phyloP scores from a whole-genome alignment of 495 filamentous ascomycete genomes.

The Umbilicaria muhlenbergii region DNA sequence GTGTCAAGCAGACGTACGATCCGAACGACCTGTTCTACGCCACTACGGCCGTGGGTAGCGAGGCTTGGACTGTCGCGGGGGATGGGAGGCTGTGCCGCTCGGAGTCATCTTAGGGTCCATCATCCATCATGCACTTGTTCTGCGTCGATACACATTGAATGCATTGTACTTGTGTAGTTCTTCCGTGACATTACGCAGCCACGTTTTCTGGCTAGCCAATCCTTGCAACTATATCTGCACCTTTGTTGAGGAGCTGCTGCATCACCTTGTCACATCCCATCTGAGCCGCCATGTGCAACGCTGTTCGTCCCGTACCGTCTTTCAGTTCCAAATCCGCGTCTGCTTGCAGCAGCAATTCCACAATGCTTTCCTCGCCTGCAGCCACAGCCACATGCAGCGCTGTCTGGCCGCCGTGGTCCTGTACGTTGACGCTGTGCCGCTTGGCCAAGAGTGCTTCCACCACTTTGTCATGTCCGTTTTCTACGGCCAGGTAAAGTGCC shows the following conservation, averaged over 20 bases:
- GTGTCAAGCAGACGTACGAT: conserved; percentile 35
- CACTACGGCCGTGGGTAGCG: conserved; percentile 42
- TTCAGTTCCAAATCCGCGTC: background rate
- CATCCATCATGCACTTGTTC: too few species aligned
- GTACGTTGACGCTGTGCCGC: conserved; percentile 11
- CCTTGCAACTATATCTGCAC: background rate
- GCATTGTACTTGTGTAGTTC: too few species aligned
- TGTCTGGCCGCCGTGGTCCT: conserved; percentile 19
- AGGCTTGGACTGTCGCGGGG: conserved; percentile 29
- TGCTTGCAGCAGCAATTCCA: background rate
- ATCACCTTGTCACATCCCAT: background rate
- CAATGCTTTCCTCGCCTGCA: background rate
- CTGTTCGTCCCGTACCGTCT: background rate
- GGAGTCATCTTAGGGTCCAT: too few species aligned
- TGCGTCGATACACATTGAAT: too few species aligned
- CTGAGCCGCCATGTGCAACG: background rate
- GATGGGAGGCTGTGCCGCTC: conserved; percentile 27
- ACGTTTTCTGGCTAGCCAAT: too few species aligned
- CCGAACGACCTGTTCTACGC: conserved; percentile 44
- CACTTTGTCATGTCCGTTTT: conserved; percentile 14
- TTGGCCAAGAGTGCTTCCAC: conserved; percentile 15
- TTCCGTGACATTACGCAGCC: too few species aligned
- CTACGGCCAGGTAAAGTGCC: conserved; percentile 18
- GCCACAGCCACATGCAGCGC: conserved; percentile 18
- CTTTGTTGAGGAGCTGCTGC: background rate